Percentiles rank a stretch among this genome's conserved stretches.
phyloP scores from a whole-genome alignment of 306 rosid species.

The Rubus idaeus region DNA sequence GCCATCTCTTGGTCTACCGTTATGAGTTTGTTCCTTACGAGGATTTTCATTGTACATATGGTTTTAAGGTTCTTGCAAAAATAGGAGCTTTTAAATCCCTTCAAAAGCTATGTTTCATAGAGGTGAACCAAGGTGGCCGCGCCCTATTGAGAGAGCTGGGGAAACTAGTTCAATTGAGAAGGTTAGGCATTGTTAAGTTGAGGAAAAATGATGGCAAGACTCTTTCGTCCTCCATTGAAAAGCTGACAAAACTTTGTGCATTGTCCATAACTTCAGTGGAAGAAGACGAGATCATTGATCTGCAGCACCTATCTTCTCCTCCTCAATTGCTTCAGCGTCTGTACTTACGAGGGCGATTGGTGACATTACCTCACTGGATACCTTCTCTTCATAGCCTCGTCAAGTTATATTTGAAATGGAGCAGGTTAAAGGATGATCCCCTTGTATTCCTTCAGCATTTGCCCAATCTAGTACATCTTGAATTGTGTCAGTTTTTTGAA shows the following conservation, averaged over 20 bases:
- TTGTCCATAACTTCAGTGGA: conserved; percentile 22
- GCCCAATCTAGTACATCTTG: conserved; percentile 26
- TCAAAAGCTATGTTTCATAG: conserved; percentile 37
- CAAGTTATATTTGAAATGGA: conserved; percentile 23
- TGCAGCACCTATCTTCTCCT: conserved; percentile 27
- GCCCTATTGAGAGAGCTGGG: conserved; percentile 22
- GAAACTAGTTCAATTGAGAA: conserved; percentile 28
- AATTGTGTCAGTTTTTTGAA: conserved; percentile 4
- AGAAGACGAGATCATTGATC: conserved; percentile 24
- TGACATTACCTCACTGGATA: conserved; percentile 30
- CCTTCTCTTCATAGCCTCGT: conserved; percentile 27
- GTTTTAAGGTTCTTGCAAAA: conserved; percentile 17
- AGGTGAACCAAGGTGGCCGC: conserved; percentile 7
- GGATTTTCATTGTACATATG: conserved; percentile 11
- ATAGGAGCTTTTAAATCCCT: conserved; percentile 26
- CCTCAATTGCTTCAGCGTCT: conserved; percentile 30
- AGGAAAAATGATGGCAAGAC: conserved; percentile 22
- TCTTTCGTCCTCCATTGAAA: conserved; percentile 26
- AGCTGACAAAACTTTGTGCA: conserved; percentile 12
- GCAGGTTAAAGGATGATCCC: conserved; percentile 32
- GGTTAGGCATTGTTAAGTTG: conserved; percentile 25
- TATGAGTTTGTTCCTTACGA: background rate
- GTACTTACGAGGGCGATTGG: conserved; percentile 29
- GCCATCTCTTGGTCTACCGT: conserved; percentile 28
- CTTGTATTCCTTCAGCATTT: conserved; percentile 16